These are phyloP conservation scores for Backusella circina DNA, from an alignment of 192 early-diverging fungal genomes.

Conservation along the genomic window DNA sequence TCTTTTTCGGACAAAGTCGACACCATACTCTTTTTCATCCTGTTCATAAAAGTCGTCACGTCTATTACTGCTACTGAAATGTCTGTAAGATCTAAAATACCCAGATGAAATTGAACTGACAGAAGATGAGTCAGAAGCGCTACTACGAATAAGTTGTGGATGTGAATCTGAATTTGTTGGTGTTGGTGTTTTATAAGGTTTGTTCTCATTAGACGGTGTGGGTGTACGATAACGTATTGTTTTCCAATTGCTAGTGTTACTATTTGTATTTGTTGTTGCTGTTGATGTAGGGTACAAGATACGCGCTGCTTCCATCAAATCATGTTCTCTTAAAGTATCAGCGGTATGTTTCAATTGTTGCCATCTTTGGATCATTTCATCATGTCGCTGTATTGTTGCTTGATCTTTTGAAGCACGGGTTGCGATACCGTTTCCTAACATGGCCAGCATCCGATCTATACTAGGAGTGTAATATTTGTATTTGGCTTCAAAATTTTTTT, in stretches of 20 bases:
- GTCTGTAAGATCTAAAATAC: not conserved
- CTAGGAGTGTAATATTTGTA: constrained; percentile 55
- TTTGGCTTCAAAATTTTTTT: constrained; percentile 53
- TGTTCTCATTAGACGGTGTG: not conserved
- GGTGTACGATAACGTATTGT: constrained; percentile 15
- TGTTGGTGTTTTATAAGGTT: not conserved
- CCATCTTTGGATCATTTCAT: constrained; percentile 50
- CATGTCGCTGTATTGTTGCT: constrained; percentile 38
- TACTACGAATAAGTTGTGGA: constrained; percentile 1
- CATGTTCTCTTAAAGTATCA: constrained; percentile 24
- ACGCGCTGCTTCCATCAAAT: constrained; percentile 26
- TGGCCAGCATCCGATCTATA: constrained; percentile 55
- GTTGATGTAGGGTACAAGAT: not conserved
- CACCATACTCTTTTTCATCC: constrained; percentile 5
- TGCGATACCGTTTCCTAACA: constrained; percentile 53
- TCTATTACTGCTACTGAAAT: not conserved
- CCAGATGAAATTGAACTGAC: not conserved
- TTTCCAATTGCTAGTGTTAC: constrained; percentile 7
- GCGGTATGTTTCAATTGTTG: constrained; percentile 35
- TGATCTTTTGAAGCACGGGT: constrained; percentile 37
- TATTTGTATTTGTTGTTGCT: not conserved
- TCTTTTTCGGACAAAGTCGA: not conserved
- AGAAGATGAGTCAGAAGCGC: constrained; percentile 23
- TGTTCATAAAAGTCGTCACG: constrained; percentile 8
- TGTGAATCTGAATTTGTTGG: not conserved